Evolutionary conservation across 2,329 filamentous ascomycete genomes (phyloP).

Genomic region (Salinomyces thailandicus): DNA sequence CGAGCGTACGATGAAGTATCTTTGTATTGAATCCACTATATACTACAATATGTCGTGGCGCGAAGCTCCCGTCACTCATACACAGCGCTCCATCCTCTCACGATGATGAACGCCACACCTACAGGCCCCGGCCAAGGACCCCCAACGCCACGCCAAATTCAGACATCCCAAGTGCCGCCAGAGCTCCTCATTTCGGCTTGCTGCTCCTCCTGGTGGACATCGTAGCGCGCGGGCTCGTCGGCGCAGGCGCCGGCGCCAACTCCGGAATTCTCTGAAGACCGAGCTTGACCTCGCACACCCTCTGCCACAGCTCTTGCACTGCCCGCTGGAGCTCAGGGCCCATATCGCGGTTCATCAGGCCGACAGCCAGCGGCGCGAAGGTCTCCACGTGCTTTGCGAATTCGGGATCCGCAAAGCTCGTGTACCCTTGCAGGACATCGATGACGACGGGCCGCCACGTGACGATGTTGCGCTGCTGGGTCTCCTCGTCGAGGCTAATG

Average conservation of each 20-base stretch:
- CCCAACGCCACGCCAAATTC: not conserved
- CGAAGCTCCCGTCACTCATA: too few species aligned
- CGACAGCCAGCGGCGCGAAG: constrained; percentile 80
- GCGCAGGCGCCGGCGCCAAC: constrained; percentile 1
- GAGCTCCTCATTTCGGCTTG: not conserved
- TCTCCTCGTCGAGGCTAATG: constrained; percentile 81
- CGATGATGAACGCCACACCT: too few species aligned
- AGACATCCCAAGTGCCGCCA: not conserved
- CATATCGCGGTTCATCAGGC: constrained; percentile 72
- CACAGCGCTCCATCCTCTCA: too few species aligned
- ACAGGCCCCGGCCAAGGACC: not conserved
- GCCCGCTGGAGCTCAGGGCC: constrained; percentile 67
- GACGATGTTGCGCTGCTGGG: constrained; percentile 90
- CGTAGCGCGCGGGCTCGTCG: constrained; percentile 2
- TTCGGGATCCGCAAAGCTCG: constrained; percentile 66
- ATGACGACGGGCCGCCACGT: constrained; percentile 97
- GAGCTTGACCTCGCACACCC: constrained; percentile 67
- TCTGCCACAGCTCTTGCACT: constrained; percentile 64
- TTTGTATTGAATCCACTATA: too few species aligned
- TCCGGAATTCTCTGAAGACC: constrained; percentile 31
- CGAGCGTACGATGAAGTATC: too few species aligned
- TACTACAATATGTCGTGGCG: too few species aligned
- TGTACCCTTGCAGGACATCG: constrained; percentile 88
- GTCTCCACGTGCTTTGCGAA: constrained; percentile 69
- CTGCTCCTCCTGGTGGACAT: not conserved